Evolutionary conservation across 2,329 filamentous ascomycete species (phyloP).

Genomic region (Aspergillus intermedius): DNA sequence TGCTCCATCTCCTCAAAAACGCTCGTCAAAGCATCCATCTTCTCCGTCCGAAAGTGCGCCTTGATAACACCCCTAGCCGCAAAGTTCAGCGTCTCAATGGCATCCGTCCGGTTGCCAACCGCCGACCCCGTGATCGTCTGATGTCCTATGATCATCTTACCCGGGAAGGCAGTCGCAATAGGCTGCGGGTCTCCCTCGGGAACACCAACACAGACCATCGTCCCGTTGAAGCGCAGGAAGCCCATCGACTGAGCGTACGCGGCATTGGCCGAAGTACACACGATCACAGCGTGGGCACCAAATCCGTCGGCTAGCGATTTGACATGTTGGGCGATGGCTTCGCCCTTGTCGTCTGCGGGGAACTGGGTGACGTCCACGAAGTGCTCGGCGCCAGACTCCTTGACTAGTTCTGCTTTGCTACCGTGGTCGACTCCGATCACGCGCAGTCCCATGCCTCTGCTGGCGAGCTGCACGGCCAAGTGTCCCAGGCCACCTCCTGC

Average conservation of each 20-base stretch:
- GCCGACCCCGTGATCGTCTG: slow-evolving; percentile 45
- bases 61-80: slow-evolving; percentile 44
- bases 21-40: slow-evolving; percentile 42
- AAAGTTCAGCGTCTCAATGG: slow-evolving; percentile 44
- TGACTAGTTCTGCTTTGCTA: slow-evolving; percentile 53
- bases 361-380: slow-evolving; percentile 58
- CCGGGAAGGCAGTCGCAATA: slow-evolving; percentile 42
- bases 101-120: slow-evolving; percentile 47
- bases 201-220: slow-evolving; percentile 48
- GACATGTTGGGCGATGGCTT: slow-evolving; percentile 49
- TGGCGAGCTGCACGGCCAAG: slow-evolving; percentile 55
- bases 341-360: slow-evolving; percentile 40
- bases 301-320: slow-evolving; percentile 51
- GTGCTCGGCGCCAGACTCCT: slow-evolving; percentile 57
- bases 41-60: slow-evolving; percentile 39
- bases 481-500: slow-evolving; percentile 61
- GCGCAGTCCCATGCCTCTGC: slow-evolving; percentile 55
- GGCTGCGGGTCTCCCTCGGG: slow-evolving; percentile 42
- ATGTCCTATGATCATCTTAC: slow-evolving; percentile 36
- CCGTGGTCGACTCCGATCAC: slow-evolving; percentile 61
- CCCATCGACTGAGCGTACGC: slow-evolving; percentile 46
- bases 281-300: slow-evolving; percentile 56
- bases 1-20: slow-evolving; percentile 42
- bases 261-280: slow-evolving; percentile 47
- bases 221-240: slow-evolving; percentile 46